Evolutionary conservation across 768 basidiomycete genomes (phyloP), one percentile per base, ranked within the genome.

Genomic region (Fomitopsis serialis): DNA sequence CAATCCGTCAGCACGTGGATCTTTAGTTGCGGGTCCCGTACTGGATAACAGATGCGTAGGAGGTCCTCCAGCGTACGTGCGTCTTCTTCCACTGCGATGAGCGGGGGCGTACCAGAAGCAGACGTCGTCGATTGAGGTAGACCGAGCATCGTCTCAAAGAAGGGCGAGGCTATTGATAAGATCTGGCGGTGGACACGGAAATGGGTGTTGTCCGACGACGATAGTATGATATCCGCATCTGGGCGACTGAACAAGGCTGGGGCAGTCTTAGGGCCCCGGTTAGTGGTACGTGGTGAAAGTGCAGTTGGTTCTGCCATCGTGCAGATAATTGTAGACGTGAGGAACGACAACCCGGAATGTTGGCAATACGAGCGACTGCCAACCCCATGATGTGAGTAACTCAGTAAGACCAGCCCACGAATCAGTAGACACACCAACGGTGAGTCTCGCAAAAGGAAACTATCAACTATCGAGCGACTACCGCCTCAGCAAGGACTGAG

Each of bases 61-160:
- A 67, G 52, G 6, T 29, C 9, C 1, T 63, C 58, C 23, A 67
- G 32, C 23, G 56, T 61, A 7, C 37, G 21, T n/a, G 51, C 45
- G 43, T 57, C 53, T 43, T 67, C 64, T n/a, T 52, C 27, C 9
- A 63, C 45, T 19, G 56, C 54, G 19, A 65, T 45, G 25, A 61
- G 32, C 10, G 52, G 53, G 11, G 42, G 52, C 27, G 19, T 40
- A 6, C 29, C 37, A n/a, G 17, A 17, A 40, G 15, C 8, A 15
- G 37, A 13, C 37, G 25, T 10, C 7, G 40, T 4, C 6, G 50
- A 40, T 24, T 69, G 66, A 23, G 81, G 81, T 29, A 83, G 65
- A 12, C 74, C 71, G 59, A 84, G 79, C 68, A 81, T 76, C 54
- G 73, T 72, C 47, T 70, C 70, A 56, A 84, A 83, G 63, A 84